Base-by-base conservation (phyloP, 176 grass and related monocot species). In the Calamus simplicifolius region DNA sequence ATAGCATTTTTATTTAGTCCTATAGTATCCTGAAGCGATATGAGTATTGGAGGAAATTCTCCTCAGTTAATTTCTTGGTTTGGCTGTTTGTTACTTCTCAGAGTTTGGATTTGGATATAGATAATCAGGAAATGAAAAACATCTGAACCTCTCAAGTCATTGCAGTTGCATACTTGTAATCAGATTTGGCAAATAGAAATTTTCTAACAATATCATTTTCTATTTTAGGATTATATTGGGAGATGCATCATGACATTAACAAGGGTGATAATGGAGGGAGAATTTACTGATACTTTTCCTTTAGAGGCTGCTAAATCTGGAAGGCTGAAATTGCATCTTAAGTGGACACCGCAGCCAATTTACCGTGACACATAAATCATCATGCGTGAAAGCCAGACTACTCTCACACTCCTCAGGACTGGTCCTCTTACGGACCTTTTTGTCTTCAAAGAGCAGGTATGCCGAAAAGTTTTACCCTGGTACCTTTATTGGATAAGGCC, bases 201-300 rank as follows among this genome's bases (percentile, higher is more conserved):
- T 14, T 25, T 18, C 58, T 68, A 64, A 71, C 19, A 49, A 26
- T 51, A 50, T 48, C 35, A n/a, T 8, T 29, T 57, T 51, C 51
- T 10, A 66, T 79, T 63, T 0, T 61, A 97, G 92, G 92, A 91
- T 73, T 88, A 88, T 56, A 75, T 97, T 43, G 92, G 92, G 27
- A 90, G 92, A 69, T 97, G 92, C 78, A 97, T 91, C 67, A 78
- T 97, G 87, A 97, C 92, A 15, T 79, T 97, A 10, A 97, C 86
- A 23, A 88, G 75, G 43, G 92, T 85, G 16, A 67, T 97, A 67
- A 50, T 91, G 18, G 92, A 97, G 85, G 84, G 87, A 7, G 87
- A 97, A 64, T 85, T 85, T 48, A 86, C 77, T 68, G 87, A 91
- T 59, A 75, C 56, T 6, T 97, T 85, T 75, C 51, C 51, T 17